A percentile compares a stretch with the other conserved stretches of the same genome.
These are phyloP conservation scores for Hypoxylon subgilvum DNA, from an alignment of 495 filamentous ascomycete genomes.

Conservation along the genomic window DNA sequence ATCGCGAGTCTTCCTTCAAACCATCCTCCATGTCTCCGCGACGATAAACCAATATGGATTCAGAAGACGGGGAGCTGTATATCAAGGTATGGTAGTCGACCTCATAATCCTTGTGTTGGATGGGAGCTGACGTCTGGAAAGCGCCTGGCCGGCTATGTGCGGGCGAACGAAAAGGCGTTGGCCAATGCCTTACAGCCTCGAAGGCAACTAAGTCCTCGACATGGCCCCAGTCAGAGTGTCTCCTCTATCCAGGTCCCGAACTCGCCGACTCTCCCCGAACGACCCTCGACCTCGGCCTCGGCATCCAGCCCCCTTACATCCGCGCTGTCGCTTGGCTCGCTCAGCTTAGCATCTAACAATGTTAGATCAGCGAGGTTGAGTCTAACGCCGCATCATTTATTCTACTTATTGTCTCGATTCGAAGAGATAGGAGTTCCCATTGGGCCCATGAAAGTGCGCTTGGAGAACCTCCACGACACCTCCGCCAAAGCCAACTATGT, in stretches of 20 bases:
- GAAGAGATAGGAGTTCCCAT: constrained; percentile 89
- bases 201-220: constrained; percentile 65
- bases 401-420: constrained; percentile 92
- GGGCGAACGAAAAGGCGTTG: constrained; percentile 94
- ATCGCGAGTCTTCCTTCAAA: constrained; percentile 4
- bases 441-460: constrained; percentile 91
- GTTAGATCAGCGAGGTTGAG: constrained; percentile 90
- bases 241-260: constrained; percentile 55
- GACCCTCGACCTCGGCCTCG: constrained; percentile 64
- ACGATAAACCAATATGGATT: constrained; percentile 64
- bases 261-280: constrained; percentile 56
- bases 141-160: constrained; percentile 94
- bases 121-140: constrained; percentile 45
- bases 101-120: neutral
- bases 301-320: constrained; percentile 78
- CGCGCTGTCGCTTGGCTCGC: constrained; percentile 81
- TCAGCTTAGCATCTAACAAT: constrained; percentile 81
- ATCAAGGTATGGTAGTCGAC: constrained; percentile 67
- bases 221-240: constrained; percentile 66
- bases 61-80: constrained; percentile 89
- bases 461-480: constrained; percentile 93
- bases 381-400: constrained; percentile 96
- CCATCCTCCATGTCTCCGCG: constrained; percentile 49
- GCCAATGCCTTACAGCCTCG: constrained; percentile 91
- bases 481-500: constrained; percentile 89